Conservation (phyloP, 2,329 filamentous ascomycete genomes). For the Pyrenophora teres region DNA sequence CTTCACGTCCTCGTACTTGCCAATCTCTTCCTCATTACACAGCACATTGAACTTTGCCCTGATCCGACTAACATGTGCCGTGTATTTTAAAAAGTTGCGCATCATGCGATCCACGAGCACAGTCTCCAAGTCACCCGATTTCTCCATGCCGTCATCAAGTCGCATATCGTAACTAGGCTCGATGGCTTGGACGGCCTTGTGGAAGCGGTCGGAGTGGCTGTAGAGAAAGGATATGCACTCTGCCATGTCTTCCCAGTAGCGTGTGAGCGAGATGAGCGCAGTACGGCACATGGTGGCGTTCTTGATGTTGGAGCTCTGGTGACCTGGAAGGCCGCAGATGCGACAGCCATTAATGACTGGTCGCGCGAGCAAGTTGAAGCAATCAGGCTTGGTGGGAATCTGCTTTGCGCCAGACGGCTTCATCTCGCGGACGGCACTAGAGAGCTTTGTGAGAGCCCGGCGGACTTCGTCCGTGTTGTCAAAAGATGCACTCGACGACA, state of each 20-base stretch:
- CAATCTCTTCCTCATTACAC: too few species aligned
- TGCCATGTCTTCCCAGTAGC: slow-evolving; percentile 26
- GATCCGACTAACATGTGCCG: too few species aligned
- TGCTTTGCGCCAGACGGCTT: slow-evolving; percentile 17
- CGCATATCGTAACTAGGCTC: slow-evolving; percentile 27
- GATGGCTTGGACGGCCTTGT: slow-evolving; percentile 14
- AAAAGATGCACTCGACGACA: too few species aligned
- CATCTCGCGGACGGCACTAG: slow-evolving; percentile 24
- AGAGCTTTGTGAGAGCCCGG: slow-evolving; percentile 15
- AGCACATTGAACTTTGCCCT: too few species aligned
- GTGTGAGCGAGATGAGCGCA: slow-evolving; percentile 20
- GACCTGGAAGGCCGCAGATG: slow-evolving; percentile 28
- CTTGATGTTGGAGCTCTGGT: slow-evolving; percentile 15
- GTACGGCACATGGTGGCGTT: slow-evolving; percentile 14
- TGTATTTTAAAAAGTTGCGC: too few species aligned
- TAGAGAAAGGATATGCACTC: slow-evolving; percentile 17
- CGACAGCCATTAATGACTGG: slow-evolving; percentile 16
- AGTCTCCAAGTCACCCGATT: too few species aligned
- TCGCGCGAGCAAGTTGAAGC: slow-evolving; percentile 29
- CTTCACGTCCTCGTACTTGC: too few species aligned
- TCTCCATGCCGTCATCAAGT: not conserved
- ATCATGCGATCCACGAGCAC: too few species aligned
- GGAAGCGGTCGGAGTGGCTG: slow-evolving; percentile 18
- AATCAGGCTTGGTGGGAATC: slow-evolving; percentile 12
- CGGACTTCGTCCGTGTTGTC: slow-evolving; percentile 2